Base-by-base conservation (phyloP, 192 early-diverging fungal species). In the Backusella tuberculispora region DNA sequence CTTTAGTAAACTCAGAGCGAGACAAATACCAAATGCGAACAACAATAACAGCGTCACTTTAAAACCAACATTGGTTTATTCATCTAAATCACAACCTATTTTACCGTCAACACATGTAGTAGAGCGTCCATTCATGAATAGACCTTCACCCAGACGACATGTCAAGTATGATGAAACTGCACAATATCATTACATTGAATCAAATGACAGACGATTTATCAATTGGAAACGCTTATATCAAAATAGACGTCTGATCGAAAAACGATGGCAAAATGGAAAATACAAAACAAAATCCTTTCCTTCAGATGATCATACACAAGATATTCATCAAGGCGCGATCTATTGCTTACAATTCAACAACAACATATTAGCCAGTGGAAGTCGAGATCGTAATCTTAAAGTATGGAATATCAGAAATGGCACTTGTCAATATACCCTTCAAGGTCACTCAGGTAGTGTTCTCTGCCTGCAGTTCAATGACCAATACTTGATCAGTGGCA, bases 391-490 rank as follows among this genome's bases (percentile, higher is more conserved):
- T 40, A 86, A 85, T 10, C 84, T 91, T 76, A 93, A 93, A 77
- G 74, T 95, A 24, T 96, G 94, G 93, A 90, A 95, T 74, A 82
- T 93, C 53, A 76, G 82, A 26, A 87, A 90, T 3, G 84, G 85
- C 0, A 60, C 66, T 53, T 87, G 86, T 53, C 73, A 87, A 29
- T 79, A 84, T 37, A 94, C 94, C 4, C 87, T 95, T 60, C 45
- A 50, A 12, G 92, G 91, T n/a, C 96, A 98, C 77, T 66, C 72
- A 1, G 94, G 88, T 12, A 94, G 92, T 47, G 96, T 98, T 12
- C 84, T 97, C 53, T 97, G 96, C 71, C 83, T 98, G 19, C 96
- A 98, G 74, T 95, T 88, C 64, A 85, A 96, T 63, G 87, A 85
- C n/a, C 67, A 83, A 21, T 83, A 80, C 68, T 85, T 95, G 48